phyloP scores from a whole-genome alignment of 202 grass and related monocot genomes.

The Carex arenaria region DNA sequence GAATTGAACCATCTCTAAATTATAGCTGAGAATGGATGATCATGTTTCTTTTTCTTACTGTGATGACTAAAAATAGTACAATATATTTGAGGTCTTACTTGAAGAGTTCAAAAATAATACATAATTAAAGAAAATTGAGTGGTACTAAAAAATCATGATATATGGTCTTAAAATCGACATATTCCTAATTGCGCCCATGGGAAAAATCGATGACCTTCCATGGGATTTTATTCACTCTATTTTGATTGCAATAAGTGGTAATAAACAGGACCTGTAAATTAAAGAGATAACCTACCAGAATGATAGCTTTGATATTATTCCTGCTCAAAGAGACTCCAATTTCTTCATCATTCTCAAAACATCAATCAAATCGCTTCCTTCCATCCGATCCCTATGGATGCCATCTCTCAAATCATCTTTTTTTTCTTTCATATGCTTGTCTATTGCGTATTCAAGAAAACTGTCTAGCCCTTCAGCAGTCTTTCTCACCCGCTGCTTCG shows the following conservation, averaged over 20 bases:
- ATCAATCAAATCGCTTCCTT: conserved; percentile 14
- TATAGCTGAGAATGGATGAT: background rate
- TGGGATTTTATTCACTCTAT: background rate
- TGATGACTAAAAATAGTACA: background rate
- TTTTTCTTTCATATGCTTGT: conserved; percentile 25
- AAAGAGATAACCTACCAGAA: conserved; percentile 24
- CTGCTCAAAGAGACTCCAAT: background rate
- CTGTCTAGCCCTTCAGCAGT: conserved; percentile 13
- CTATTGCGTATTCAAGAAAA: conserved; percentile 27
- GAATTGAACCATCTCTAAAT: background rate
- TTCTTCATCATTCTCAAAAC: conserved; percentile 3
- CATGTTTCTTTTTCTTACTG: background rate
- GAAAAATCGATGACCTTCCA: too few species aligned
- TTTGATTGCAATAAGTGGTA: background rate
- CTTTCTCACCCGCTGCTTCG: conserved; percentile 24
- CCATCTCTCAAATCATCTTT: background rate
- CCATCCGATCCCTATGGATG: conserved; percentile 28
- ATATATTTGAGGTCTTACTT: too few species aligned
- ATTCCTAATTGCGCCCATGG: too few species aligned
- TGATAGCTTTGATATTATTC: conserved; percentile 37
- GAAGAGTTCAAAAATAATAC: too few species aligned
- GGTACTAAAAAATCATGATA: too few species aligned
- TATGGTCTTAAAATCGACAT: too few species aligned
- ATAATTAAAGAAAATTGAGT: too few species aligned
- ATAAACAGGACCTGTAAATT: background rate